Percentiles rank a stretch among this genome's conserved stretches.
Conservation (phyloP, 768 basidiomycete genomes). For the Kwoniella sp. region DNA sequence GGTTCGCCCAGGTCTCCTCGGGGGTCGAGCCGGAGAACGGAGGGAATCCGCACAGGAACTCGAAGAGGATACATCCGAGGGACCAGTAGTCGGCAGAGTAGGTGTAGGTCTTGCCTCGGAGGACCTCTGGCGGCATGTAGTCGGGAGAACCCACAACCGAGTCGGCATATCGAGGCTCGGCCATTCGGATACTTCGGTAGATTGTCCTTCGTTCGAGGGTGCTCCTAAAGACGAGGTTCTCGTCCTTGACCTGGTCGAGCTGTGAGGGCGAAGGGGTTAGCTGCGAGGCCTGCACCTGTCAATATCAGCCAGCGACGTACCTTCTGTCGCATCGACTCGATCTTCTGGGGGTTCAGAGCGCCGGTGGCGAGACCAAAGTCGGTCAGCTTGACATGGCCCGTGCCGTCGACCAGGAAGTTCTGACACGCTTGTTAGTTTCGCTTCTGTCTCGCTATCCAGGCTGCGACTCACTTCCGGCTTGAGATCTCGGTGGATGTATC, state of each 20-base stretch:
- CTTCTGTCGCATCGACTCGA: slow-evolving; percentile 90
- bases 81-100: slow-evolving; percentile 99
- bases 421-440: slow-evolving; percentile 43
- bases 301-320: slow-evolving; percentile 51
- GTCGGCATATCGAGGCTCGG: slow-evolving; percentile 86
- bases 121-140: slow-evolving; percentile 85
- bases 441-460: background rate
- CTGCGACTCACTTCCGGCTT: slow-evolving; percentile 76
- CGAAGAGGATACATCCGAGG: slow-evolving; percentile 94
- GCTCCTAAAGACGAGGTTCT: slow-evolving; percentile 78
- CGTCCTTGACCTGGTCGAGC: slow-evolving; percentile 96
- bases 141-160: slow-evolving; percentile 97
- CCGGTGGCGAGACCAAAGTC: slow-evolving; percentile 98
- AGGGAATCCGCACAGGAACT: slow-evolving; percentile 74
- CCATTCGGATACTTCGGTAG: slow-evolving; percentile 83
- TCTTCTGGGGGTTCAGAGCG: slow-evolving; percentile 85
- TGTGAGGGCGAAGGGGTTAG: slow-evolving; percentile 45
- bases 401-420: slow-evolving; percentile 95
- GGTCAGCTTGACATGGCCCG: slow-evolving; percentile 85
- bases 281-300: background rate
- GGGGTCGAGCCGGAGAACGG: slow-evolving; percentile 94
- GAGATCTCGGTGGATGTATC: slow-evolving; percentile 95
- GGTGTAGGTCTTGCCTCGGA: slow-evolving; percentile 88
- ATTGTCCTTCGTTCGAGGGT: slow-evolving; percentile 92
- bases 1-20: slow-evolving; percentile 97